A percentile compares a stretch with the other conserved stretches of the same genome.
These are phyloP conservation scores for Mucor racemosus DNA, from an alignment of 371 early-diverging fungal species.

Conservation along the genomic window DNA sequence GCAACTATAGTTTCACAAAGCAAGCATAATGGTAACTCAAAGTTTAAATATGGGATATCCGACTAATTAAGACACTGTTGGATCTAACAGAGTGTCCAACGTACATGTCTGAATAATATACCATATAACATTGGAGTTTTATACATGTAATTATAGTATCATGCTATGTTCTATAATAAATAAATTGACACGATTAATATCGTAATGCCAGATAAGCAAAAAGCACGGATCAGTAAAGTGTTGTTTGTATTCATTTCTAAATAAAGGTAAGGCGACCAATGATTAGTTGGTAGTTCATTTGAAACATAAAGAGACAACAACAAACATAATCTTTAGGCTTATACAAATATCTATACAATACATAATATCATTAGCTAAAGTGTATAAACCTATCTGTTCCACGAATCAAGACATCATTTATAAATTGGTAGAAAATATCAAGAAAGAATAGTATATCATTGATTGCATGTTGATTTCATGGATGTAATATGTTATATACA, in stretches of 20 bases:
- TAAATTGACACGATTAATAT: too few relatives aligned
- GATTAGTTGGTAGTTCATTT: background rate
- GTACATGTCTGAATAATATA: background rate
- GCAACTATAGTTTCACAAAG: background rate
- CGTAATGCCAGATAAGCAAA: background rate
- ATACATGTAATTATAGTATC: too few relatives aligned
- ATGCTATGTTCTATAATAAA: too few relatives aligned
- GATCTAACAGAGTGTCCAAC: background rate
- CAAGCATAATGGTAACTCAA: conserved; percentile 8
- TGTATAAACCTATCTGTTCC: background rate
- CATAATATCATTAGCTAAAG: too few relatives aligned
- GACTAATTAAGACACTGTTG: background rate
- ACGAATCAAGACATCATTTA: background rate
- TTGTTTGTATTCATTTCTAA: background rate
- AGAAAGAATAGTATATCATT: background rate
- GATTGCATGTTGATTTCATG: background rate
- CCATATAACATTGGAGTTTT: background rate
- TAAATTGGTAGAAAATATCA: background rate
- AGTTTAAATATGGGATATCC: background rate
- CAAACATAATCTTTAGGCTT: background rate
- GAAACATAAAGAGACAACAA: background rate
- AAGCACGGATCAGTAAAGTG: background rate
- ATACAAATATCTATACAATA: too few relatives aligned
- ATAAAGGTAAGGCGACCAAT: background rate
- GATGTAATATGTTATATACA: background rate